These are phyloP conservation scores for Kalmusia sp. DNA, from an alignment of 2,329 filamentous ascomycete genomes.

Conservation along the genomic window DNA sequence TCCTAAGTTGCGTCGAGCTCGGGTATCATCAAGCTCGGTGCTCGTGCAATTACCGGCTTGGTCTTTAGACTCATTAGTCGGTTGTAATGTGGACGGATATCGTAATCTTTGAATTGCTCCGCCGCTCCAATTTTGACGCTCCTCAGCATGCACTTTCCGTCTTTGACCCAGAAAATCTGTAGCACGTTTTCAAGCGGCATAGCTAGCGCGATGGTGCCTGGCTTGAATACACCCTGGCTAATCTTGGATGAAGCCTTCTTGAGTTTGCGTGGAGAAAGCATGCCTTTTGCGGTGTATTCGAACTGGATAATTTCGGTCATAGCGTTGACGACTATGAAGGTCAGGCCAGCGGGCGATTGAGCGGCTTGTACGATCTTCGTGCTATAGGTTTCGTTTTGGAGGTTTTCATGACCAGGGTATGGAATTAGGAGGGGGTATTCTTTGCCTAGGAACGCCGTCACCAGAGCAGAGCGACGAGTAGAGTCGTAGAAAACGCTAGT, in stretches of 20 bases:
- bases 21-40: conserved; percentile 27
- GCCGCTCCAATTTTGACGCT: conserved; percentile 33
- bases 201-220: conserved; percentile 37
- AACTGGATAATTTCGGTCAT: conserved; percentile 47
- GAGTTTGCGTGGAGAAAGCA: conserved; percentile 34
- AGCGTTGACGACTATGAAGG: conserved; percentile 41
- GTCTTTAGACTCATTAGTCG: conserved; percentile 34
- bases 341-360: conserved; percentile 42
- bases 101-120: conserved; percentile 39
- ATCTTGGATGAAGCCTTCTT: conserved; percentile 43
- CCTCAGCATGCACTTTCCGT: conserved; percentile 40
- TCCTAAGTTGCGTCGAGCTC: conserved; percentile 26
- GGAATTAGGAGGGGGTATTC: conserved; percentile 33
- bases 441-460: conserved; percentile 39
- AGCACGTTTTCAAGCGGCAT: conserved; percentile 32
- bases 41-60: conserved; percentile 27
- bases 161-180: conserved; percentile 35
- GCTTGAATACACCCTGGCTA: conserved; percentile 39
- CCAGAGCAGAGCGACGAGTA: conserved; percentile 30
- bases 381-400: conserved; percentile 37
- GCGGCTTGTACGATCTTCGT: conserved; percentile 43
- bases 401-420: conserved; percentile 31
- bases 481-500: conserved; percentile 45
- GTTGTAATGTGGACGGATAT: conserved; percentile 43
- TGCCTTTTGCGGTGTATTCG: conserved; percentile 37